Conservation (phyloP, 768 basidiomycete species). For the Cystofilobasidium capitatum region DNA sequence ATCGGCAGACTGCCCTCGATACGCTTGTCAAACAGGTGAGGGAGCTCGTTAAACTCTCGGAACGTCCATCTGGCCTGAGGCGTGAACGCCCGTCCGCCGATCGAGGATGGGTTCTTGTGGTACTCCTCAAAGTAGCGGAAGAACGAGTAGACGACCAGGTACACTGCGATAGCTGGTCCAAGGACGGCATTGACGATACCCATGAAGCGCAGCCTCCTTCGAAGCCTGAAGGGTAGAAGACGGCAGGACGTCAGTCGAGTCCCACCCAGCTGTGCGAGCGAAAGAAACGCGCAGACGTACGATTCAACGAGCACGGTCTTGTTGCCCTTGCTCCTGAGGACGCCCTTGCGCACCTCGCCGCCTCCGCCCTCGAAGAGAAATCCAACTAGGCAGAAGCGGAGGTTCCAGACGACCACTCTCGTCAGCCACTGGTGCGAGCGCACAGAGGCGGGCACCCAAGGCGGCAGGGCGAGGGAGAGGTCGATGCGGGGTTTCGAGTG, state of each 20-base stretch:
- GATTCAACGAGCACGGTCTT: slow-evolving; percentile 67
- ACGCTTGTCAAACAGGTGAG: slow-evolving; percentile 78
- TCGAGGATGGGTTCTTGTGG: slow-evolving; percentile 93
- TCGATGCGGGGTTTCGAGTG: slow-evolving; percentile 26
- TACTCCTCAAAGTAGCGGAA: slow-evolving; percentile 99
- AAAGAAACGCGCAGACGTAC: slow-evolving; percentile 43
- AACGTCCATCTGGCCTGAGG: slow-evolving; percentile 97
- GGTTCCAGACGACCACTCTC: slow-evolving; percentile 90
- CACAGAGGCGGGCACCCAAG: slow-evolving; percentile 36
- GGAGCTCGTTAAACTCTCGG: slow-evolving; percentile 95
- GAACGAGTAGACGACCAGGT: slow-evolving; percentile 96
- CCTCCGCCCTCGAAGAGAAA: slow-evolving; percentile 77
- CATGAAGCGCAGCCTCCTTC: slow-evolving; percentile 88
- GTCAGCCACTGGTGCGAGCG: slow-evolving; percentile 59
- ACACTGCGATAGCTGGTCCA: slow-evolving; percentile 91
- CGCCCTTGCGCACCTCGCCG: slow-evolving; percentile 75
- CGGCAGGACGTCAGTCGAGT: not conserved
- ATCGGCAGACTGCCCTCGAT: slow-evolving; percentile 79
- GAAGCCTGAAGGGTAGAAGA: slow-evolving; percentile 48
- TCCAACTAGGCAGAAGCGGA: slow-evolving; percentile 88
- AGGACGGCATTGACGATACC: slow-evolving; percentile 91
- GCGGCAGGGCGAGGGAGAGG: slow-evolving; percentile 8
- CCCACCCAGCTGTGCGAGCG: not conserved
- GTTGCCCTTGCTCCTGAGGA: slow-evolving; percentile 69
- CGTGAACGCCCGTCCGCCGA: slow-evolving; percentile 85